phyloP scores from a whole-genome alignment of 768 basidiomycete genomes.

The Sporobolomyces phaffii region DNA sequence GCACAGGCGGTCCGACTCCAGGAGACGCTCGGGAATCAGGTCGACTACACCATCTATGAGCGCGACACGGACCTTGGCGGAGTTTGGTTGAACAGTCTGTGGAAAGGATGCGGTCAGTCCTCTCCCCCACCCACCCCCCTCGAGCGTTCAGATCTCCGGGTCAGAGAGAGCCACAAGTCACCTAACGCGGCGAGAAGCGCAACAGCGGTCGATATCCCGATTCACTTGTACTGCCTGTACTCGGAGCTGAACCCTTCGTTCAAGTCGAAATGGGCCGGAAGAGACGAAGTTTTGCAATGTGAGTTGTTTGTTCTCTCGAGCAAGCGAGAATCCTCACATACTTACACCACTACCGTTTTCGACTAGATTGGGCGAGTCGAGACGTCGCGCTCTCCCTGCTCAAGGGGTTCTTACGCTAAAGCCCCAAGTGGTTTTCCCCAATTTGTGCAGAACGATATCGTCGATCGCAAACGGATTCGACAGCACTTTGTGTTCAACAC shows the following conservation, averaged over 20 bases:
- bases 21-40: slow-evolving; percentile 24
- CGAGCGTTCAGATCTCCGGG: too few relatives aligned
- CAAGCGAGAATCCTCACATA: neutral
- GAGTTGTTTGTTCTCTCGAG: neutral
- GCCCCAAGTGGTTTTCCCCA: too few relatives aligned
- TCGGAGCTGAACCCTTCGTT: slow-evolving; percentile 23
- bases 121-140: neutral
- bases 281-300: slow-evolving; percentile 24
- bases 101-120: slow-evolving; percentile 30
- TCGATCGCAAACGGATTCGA: slow-evolving; percentile 48
- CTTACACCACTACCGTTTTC: neutral
- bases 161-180: too few relatives aligned
- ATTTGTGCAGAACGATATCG: slow-evolving; percentile 22
- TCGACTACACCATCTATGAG: slow-evolving; percentile 32
- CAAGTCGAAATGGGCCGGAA: slow-evolving; percentile 20
- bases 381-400: too few relatives aligned
- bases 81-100: slow-evolving; percentile 30
- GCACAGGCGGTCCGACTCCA: slow-evolving; percentile 34
- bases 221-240: slow-evolving; percentile 30
- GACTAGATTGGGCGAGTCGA: slow-evolving; percentile 26
- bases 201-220: slow-evolving; percentile 29
- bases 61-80: slow-evolving; percentile 22
- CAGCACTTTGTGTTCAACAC: slow-evolving; percentile 51
- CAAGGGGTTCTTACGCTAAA: neutral
- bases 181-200: neutral